A percentile compares a stretch with the other conserved stretches of the same genome.
Evolutionary conservation across 2,329 filamentous ascomycete genomes (phyloP).

Genomic region (Podosphaera aphanis): DNA sequence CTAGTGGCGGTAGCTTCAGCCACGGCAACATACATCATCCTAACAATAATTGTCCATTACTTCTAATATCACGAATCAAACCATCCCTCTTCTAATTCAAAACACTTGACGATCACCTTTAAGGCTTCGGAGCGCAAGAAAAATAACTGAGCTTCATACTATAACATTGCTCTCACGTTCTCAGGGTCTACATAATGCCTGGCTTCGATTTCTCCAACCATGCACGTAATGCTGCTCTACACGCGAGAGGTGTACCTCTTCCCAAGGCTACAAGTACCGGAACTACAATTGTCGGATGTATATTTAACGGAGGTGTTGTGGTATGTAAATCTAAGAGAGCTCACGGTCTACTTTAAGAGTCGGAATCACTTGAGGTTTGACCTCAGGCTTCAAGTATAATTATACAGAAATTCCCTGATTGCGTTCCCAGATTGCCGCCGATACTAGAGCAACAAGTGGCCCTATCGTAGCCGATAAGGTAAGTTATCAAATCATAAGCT

Average conservation of each 20-base stretch:
- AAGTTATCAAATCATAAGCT: slow-evolving; percentile 6
- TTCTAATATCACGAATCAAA: background rate
- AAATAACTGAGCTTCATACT: background rate
- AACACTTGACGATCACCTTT: background rate
- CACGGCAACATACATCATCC: background rate
- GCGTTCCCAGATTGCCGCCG: slow-evolving; percentile 58
- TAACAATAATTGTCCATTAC: background rate
- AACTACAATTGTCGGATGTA: slow-evolving; percentile 94
- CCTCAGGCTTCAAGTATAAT: background rate
- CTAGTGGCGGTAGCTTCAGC: background rate
- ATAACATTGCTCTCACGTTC: background rate
- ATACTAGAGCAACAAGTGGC: slow-evolving; percentile 89
- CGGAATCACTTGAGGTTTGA: background rate
- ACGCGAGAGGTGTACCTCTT: slow-evolving; percentile 77
- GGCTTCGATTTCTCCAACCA: slow-evolving; percentile 99
- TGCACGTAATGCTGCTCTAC: slow-evolving; percentile 92
- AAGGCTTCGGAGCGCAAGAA: background rate
- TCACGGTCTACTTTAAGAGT: background rate
- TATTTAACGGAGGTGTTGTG: slow-evolving; percentile 90
- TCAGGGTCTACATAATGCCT: slow-evolving; percentile 41
- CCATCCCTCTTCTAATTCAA: background rate
- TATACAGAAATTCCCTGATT: background rate
- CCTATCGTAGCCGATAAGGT: slow-evolving; percentile 97
- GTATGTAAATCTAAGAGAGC: slow-evolving; percentile 24
- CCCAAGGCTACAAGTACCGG: slow-evolving; percentile 97